Base-by-base conservation (phyloP, 2,329 filamentous ascomycete genomes). In the Ramularia endophylla region DNA sequence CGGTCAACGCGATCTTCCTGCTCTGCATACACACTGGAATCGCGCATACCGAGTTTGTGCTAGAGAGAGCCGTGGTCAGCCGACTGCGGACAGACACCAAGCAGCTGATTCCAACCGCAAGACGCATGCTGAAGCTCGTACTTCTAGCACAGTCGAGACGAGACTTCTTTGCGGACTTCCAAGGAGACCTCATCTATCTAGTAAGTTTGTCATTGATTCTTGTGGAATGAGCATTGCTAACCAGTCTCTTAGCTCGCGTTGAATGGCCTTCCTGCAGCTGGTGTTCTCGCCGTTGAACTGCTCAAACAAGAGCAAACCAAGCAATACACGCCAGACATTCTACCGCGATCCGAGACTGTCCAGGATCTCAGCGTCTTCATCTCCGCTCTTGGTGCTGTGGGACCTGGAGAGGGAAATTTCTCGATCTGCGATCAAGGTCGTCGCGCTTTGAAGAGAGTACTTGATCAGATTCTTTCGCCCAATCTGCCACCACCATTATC, bases 1-100 rank as follows among this genome's bases (percentile, higher is more conserved):
- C 57, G 0, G 45, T 74, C 0, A 73, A 72, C 38, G 62, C 64
- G 4, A 62, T 71, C 2, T 65, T 74, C 11, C 55, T 78, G 1
- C 43, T 63, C 2, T 58, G 55, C 34, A 52, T 60, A 3, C 56
- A 61, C 30, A 45, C 50, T 2, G 58, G 58, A 2, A 69, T 75
- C 33, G 58, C 78, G 0, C 72, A 79, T 30, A 80, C 79, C 28
- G 62, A 75, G 2, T 80, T 82, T 43, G 69, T 81, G 8, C 61
- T 80, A 5, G 73, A 81, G 41, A 66, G 78, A 12, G 66, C 80
- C 0, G 59, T 81, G 7, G 64, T 74, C 16, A 75, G 73, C 13
- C 62, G 64, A 31, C 55, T 59, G 3, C 57, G 58, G 12, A 42
- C 46, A 0, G 57, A 59, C 16, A 55, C 60, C 1, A 57, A 58